phyloP scores from a whole-genome alignment of 2,329 filamentous ascomycete genomes.

The Akanthomyces lecanii region DNA sequence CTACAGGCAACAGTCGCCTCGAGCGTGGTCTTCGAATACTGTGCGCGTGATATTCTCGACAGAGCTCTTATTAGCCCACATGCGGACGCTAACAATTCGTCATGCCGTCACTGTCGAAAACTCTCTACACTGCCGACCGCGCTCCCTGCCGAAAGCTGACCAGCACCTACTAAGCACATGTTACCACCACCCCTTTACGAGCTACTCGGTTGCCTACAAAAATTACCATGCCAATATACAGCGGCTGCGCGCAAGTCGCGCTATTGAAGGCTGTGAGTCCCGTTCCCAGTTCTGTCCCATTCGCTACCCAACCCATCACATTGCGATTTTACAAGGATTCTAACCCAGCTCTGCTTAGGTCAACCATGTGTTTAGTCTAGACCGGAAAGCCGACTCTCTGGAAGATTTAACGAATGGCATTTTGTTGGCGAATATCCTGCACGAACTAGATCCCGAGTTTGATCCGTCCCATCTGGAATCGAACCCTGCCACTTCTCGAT shows the following conservation, averaged over 20 bases:
- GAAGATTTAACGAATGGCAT: slow-evolving; percentile 51
- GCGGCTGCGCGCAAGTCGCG: slow-evolving; percentile 45
- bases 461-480: slow-evolving; percentile 50
- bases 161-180: not conserved
- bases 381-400: slow-evolving; percentile 44
- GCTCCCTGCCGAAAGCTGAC: slow-evolving; percentile 4
- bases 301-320: not conserved
- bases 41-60: not conserved
- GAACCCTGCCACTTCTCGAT: slow-evolving; percentile 38
- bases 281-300: slow-evolving; percentile 21
- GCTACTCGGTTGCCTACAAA: not conserved
- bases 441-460: slow-evolving; percentile 55
- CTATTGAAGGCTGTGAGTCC: slow-evolving; percentile 51
- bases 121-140: not conserved
- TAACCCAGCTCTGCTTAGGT: slow-evolving; percentile 23
- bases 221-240: slow-evolving; percentile 36
- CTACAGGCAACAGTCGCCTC: not conserved
- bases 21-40: not conserved
- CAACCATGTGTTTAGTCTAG: slow-evolving; percentile 40
- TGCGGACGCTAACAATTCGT: not conserved
- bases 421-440: slow-evolving; percentile 51
- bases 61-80: not conserved
- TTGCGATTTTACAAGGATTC: not conserved
- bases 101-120: slow-evolving; percentile 2
- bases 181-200: not conserved